phyloP scores from a whole-genome alignment of 1,284 basidiomycete species.

The Puccinia novopanici region DNA sequence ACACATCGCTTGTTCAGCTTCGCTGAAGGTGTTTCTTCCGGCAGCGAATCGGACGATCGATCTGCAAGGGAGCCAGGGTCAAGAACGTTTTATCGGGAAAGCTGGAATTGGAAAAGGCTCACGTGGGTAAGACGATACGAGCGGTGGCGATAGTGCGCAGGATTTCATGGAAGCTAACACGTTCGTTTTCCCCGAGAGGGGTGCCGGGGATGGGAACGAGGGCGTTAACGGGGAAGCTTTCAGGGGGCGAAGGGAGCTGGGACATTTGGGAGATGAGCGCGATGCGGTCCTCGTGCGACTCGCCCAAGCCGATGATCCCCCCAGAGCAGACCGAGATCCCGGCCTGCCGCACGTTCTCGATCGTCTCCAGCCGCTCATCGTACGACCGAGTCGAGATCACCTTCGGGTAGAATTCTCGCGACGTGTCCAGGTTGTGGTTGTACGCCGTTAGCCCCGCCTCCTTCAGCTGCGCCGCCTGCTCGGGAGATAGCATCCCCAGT shows the following conservation, averaged over 20 bases:
- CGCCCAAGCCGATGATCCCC: slow-evolving; percentile 91
- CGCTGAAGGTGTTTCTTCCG: slow-evolving; percentile 82
- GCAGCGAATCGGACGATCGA: slow-evolving; percentile 96
- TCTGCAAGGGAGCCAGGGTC: slow-evolving; percentile 45
- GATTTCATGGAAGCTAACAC: slow-evolving; percentile 69
- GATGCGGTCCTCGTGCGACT: slow-evolving; percentile 84
- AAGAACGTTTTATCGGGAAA: not conserved
- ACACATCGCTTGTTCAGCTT: slow-evolving; percentile 94
- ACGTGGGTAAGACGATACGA: slow-evolving; percentile 79
- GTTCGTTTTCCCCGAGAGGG: slow-evolving; percentile 65
- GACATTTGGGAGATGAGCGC: slow-evolving; percentile 93
- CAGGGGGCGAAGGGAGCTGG: slow-evolving; percentile 84
- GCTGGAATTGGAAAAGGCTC: not conserved
- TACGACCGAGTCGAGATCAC: slow-evolving; percentile 94
- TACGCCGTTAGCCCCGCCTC: slow-evolving; percentile 95
- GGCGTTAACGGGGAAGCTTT: slow-evolving; percentile 98
- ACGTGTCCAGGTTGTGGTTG: slow-evolving; percentile 98
- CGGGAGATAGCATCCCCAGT: slow-evolving; percentile 89
- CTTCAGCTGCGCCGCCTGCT: slow-evolving; percentile 89
- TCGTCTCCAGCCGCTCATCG: slow-evolving; percentile 87
- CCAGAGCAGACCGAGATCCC: slow-evolving; percentile 97
- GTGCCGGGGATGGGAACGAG: slow-evolving; percentile 69
- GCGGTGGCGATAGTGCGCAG: slow-evolving; percentile 93
- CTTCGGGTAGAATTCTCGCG: slow-evolving; percentile 91
- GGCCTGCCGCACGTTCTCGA: slow-evolving; percentile 84